These are phyloP conservation scores for Dichotomocladium elegans DNA, from an alignment of 371 early-diverging fungal genomes.

Conservation along the genomic window DNA sequence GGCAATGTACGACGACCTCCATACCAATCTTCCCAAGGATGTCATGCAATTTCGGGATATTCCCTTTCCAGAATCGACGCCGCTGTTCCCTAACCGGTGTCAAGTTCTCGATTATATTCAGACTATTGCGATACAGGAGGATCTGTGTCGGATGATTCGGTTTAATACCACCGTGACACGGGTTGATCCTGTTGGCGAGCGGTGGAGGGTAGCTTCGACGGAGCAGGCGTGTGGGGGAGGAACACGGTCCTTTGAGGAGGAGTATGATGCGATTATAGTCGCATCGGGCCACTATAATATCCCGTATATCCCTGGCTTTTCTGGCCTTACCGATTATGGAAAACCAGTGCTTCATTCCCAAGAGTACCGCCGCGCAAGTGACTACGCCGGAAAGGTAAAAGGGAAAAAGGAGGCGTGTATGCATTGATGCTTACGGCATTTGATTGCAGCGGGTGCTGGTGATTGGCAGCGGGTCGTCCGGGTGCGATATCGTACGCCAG, in stretches of 20 bases:
- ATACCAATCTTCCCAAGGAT: conserved; percentile 56
- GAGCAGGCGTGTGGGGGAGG: conserved; percentile 2
- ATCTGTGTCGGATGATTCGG: conserved; percentile 25
- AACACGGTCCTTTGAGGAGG: conserved; percentile 7
- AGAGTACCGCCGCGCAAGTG: conserved; percentile 48
- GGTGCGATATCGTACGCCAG: conserved; percentile 48
- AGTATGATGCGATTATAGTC: conserved; percentile 56
- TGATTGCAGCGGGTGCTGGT: conserved; percentile 36
- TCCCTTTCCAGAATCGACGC: conserved; percentile 32
- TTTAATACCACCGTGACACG: conserved; percentile 42
- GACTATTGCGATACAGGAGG: conserved; percentile 21
- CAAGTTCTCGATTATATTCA: conserved; percentile 49
- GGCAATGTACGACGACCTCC: conserved; percentile 54
- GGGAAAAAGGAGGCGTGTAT: neutral
- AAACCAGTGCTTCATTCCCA: conserved; percentile 43
- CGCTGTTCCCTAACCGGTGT: conserved; percentile 39
- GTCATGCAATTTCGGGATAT: conserved; percentile 56
- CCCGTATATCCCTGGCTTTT: conserved; percentile 54
- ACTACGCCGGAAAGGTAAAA: conserved; percentile 35
- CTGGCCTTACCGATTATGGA: conserved; percentile 27
- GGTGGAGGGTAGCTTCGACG: conserved; percentile 18
- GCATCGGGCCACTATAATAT: conserved; percentile 57
- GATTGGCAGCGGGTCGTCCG: conserved; percentile 47
- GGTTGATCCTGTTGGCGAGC: conserved; percentile 16
- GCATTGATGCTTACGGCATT: neutral